Evolutionary conservation across 495 filamentous ascomycete genomes (phyloP).

Genomic region (Neurospora cerealis): DNA sequence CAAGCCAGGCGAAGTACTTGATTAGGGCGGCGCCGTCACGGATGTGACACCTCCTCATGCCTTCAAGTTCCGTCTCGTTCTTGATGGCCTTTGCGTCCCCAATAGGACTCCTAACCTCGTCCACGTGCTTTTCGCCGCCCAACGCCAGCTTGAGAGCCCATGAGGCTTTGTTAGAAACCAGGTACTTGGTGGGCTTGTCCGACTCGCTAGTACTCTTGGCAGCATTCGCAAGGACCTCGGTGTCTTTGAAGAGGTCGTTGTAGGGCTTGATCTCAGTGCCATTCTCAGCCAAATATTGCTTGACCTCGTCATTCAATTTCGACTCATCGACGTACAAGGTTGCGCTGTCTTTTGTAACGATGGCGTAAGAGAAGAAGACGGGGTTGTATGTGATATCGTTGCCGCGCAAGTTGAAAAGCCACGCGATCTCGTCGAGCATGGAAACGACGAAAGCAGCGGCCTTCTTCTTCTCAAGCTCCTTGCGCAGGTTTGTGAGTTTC

Average conservation of each 20-base stretch:
- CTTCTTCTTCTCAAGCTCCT: constrained; percentile 89
- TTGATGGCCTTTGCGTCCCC: constrained; percentile 97
- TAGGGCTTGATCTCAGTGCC: constrained; percentile 73
- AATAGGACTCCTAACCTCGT: constrained; percentile 80
- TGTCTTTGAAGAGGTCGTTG: constrained; percentile 69
- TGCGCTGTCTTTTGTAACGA: constrained; percentile 71
- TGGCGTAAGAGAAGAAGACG: constrained; percentile 95
- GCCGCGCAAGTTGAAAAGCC: constrained; percentile 94
- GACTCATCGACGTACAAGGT: constrained; percentile 77
- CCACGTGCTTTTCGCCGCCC: constrained; percentile 79
- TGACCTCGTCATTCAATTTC: constrained; percentile 62
- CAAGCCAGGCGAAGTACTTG: constrained; percentile 95
- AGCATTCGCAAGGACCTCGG: constrained; percentile 47
- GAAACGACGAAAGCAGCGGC: constrained; percentile 80
- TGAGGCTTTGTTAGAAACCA: constrained; percentile 81
- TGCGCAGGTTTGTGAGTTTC: constrained; percentile 79
- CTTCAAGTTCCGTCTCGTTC: constrained; percentile 82
- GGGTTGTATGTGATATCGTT: constrained; percentile 98
- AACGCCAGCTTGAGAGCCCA: constrained; percentile 87
- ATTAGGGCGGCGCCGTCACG: constrained; percentile 87
- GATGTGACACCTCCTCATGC: constrained; percentile 90
- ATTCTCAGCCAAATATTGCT: constrained; percentile 59
- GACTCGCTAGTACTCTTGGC: constrained; percentile 20
- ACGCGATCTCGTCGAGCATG: constrained; percentile 96
- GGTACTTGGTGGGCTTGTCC: constrained; percentile 53